Evolutionary conservation across 805 yeast genomes (phyloP), one percentile per base, ranked within the genome.

Genomic region (Wickerhamiella allomyrinae): DNA sequence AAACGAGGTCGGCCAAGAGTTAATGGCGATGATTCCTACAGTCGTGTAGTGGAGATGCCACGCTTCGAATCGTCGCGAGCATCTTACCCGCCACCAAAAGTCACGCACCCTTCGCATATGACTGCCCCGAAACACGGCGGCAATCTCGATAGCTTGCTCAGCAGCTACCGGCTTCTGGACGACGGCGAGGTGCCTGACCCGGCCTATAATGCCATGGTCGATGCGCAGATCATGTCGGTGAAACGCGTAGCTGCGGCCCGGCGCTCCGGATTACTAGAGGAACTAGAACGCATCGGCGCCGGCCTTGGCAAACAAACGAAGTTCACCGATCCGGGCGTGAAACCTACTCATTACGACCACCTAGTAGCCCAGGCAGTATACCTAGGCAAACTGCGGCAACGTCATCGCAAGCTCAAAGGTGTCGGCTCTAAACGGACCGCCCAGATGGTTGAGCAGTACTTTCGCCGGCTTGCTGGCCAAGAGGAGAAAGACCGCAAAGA

Each of bases 401-500:
- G 79, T 46, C 69, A 73, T 43, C 69, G 82, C 43, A 74, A 67
- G 44, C 70, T 72, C 20, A 81, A 79, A 48, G 71, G 76, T 13
- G 71, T 78, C n/a, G 69, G 76, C 49, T 75, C 84, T 2, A 73
- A 76, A 52, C 81, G 75, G 49, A 71, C 86, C 5, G 79, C 95
- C 0, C 76, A 69, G 37, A 81, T 85, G 82, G 66, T 91, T 17
- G 96, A 89, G 47, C 75, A 70, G 38, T 87, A 91, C 63, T 89
- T 85, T 66, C 81, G 80, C 51, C 77, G 87, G 57, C 70, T 82
- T 39, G 76, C 79, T 0, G 95, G 94, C 44, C 94, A 93, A 35
- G 84, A 82, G 49, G 97, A 89, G 50, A 73, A 94, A 44, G 73
- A 76, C 44, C 70, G 71, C 19, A 77, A 77, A 49, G 93, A 81